Base-by-base conservation (phyloP, 441 rosid species). In the Bruguiera hainesii region DNA sequence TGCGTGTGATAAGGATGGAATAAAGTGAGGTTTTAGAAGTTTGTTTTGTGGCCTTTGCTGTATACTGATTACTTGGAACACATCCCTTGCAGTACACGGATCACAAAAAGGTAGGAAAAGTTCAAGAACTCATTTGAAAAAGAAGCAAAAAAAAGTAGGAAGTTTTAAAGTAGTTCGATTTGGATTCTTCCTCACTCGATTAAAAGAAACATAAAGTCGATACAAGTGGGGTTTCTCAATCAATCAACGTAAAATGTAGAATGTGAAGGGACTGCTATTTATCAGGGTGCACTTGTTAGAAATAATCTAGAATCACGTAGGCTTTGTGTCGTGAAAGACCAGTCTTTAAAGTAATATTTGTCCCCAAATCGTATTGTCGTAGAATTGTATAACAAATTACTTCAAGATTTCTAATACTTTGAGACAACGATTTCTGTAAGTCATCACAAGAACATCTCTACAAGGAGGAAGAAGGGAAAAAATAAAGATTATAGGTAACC, bases 1-100 rank as follows among this genome's bases (percentile, higher is more conserved):
- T 76, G 81, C 74, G 77, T 63, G 73, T 63, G 82, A 69, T 72
- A 56, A 72, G 66, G 77, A 73, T 31, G 76, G 80, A 78, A 77
- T 77, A 78, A 79, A 80, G 80, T 25, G 56, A 53, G 52, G 71
- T 30, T 64, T 77, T 74, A 67, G 48, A 71, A 61, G 70, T 9
- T 70, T 63, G 71, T 76, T 73, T 78, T 70, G n/a, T 71, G 62
- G 50, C 57, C 70, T 68, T 69, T 67, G 20, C 51, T 60, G 49
- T 61, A 61, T 37, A 46, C 6, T 48, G 60, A 28, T 26, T 30
- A 33, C 11, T 53, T 25, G 61, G 28, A 42, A 62, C 4, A 35
- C 28, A 62, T 65, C 49, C 60, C 71, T 59, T 39, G 64, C 30
- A 52, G 64, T 28, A 21, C 66, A 74, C 56, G 76, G 62, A 68